Conservation (phyloP, 352 stramenopile genomes). For the Phytophthora cryptogea region DNA sequence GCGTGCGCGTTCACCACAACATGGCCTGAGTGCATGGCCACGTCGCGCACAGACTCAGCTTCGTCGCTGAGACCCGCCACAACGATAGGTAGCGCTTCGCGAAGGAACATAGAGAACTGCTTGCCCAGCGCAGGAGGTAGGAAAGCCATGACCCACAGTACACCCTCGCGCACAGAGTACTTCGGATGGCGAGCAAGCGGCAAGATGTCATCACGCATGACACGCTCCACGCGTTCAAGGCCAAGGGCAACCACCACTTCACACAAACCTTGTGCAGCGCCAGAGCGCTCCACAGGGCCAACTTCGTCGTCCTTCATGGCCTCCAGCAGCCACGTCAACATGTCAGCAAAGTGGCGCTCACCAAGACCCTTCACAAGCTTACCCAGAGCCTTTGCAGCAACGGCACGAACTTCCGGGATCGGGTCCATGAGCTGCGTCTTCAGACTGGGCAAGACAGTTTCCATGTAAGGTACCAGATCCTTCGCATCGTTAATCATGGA, state of each 20-base stretch:
- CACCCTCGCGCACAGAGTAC: constrained; percentile 95
- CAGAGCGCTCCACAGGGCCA: constrained; percentile 97
- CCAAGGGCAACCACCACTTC: constrained; percentile 93
- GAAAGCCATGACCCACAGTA: constrained; percentile 99
- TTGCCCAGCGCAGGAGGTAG: constrained; percentile 95
- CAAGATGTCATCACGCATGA: constrained; percentile 94
- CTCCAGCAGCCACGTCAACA: constrained; percentile 97
- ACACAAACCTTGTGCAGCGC: constrained; percentile 97
- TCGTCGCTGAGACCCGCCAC: constrained; percentile 98
- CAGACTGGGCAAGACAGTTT: constrained; percentile 96
- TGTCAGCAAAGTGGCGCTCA: constrained; percentile 94
- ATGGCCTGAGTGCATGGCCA: constrained; percentile 96
- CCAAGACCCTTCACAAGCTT: constrained; percentile 96
- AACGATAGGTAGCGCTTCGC: constrained; percentile 95
- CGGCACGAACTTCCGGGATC: constrained; percentile 94
- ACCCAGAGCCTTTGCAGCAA: constrained; percentile 95
- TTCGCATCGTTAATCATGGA: constrained; percentile 98
- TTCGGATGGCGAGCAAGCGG: constrained; percentile 94
- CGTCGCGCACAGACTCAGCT: constrained; percentile 96
- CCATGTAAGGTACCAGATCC: constrained; percentile 98
- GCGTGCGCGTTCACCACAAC: constrained; percentile 98
- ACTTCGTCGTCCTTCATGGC: constrained; percentile 93
- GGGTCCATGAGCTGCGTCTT: constrained; percentile 94
- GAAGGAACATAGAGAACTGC: constrained; percentile 94
- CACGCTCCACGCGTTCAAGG: constrained; percentile 72